Conservation (phyloP, 345 rosid genomes). For the Camelina hispida region DNA sequence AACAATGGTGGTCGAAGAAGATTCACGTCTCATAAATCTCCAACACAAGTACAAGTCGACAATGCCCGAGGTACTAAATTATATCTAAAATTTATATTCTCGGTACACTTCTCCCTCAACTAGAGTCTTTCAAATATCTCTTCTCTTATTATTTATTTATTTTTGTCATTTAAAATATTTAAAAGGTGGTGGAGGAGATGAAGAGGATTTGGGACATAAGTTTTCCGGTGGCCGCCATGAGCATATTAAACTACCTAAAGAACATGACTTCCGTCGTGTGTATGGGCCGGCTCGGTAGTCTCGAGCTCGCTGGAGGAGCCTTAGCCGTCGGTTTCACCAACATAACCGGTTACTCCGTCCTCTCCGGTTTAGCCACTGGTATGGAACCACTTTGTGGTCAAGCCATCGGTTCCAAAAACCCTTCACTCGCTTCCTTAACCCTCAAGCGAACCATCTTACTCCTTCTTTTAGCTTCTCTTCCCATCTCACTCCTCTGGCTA, state of each 20-base stretch:
- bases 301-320: conserved; percentile 94
- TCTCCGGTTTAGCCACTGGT: conserved; percentile 87
- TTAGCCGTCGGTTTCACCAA: conserved; percentile 91
- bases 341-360: conserved; percentile 89
- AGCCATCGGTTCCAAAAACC: conserved; percentile 78
- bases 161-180: not conserved
- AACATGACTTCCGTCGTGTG: conserved; percentile 78
- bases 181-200: conserved; percentile 76
- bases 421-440: conserved; percentile 53
- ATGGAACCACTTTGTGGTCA: conserved; percentile 95
- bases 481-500: conserved; percentile 70
- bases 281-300: conserved; percentile 89
- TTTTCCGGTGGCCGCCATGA: conserved; percentile 74
- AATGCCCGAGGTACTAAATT: conserved; percentile 68
- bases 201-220: conserved; percentile 67
- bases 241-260: conserved; percentile 70
- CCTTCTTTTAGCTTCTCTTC: conserved; percentile 65
- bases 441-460: conserved; percentile 67
- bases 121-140: conserved; percentile 5
- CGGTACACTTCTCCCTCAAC: not conserved
- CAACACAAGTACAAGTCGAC: conserved; percentile 51
- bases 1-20: conserved; percentile 52
- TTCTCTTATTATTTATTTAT: not conserved
- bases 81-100: conserved; percentile 16
- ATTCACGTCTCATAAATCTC: conserved; percentile 47